Evolutionary conservation across 306 rosid species (phyloP).

Genomic region (Sophora flavescens): DNA sequence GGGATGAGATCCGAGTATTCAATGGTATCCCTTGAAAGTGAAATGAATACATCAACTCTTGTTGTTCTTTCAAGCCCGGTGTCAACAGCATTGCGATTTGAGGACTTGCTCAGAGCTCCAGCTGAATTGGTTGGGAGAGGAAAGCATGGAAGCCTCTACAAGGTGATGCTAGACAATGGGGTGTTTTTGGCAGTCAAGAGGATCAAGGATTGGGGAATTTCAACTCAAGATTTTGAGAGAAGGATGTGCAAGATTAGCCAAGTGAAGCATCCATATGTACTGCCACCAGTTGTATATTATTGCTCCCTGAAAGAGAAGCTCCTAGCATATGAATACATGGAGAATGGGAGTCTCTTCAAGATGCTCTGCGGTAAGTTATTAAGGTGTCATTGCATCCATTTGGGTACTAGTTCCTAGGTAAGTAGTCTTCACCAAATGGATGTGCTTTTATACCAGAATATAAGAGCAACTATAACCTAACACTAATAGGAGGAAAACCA

Average conservation of each 20-base stretch:
- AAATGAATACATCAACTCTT: conserved; percentile 44
- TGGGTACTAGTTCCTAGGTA: background rate
- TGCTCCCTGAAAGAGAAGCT: conserved; percentile 68
- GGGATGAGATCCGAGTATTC: conserved; percentile 52
- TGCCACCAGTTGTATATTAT: conserved; percentile 59
- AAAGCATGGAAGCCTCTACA: conserved; percentile 64
- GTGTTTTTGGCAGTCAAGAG: conserved; percentile 65
- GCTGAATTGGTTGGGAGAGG: conserved; percentile 68
- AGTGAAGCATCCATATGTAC: conserved; percentile 53
- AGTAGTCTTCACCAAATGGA: background rate
- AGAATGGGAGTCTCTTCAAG: conserved; percentile 63
- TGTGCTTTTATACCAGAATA: background rate
- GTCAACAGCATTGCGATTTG: conserved; percentile 42
- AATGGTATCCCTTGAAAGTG: conserved; percentile 51
- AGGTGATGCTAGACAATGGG: conserved; percentile 56
- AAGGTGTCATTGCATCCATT: background rate
- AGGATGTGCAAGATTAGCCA: conserved; percentile 53
- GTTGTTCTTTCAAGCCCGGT: conserved; percentile 46
- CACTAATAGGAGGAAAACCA: background rate
- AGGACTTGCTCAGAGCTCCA: conserved; percentile 66
- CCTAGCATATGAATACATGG: conserved; percentile 61
- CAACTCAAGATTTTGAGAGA: conserved; percentile 48
- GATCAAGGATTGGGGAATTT: conserved; percentile 60
- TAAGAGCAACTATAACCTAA: background rate
- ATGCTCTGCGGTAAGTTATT: conserved; percentile 56